These are phyloP conservation scores for Aspergillus thermomutatus DNA, from an alignment of 2,329 filamentous ascomycete genomes.

Conservation along the genomic window DNA sequence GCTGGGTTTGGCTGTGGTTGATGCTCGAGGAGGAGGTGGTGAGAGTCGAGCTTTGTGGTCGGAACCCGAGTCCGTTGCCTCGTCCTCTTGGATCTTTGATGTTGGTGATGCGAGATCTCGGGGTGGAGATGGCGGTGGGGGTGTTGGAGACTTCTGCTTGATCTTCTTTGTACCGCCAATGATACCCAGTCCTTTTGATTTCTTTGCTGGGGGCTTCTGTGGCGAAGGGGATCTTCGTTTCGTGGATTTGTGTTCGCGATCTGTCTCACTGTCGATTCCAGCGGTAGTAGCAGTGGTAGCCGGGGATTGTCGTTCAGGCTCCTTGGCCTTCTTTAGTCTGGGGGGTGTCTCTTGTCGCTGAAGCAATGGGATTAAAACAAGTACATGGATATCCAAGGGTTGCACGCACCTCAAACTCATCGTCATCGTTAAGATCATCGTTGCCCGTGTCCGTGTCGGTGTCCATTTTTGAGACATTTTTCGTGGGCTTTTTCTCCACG, in stretches of 20 bases:
- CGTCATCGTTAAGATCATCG: constrained; percentile 35
- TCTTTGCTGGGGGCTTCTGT: constrained; percentile 7
- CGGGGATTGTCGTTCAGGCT: background rate
- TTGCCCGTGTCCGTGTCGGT: constrained; percentile 22
- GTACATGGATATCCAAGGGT: background rate
- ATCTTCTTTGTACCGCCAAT: constrained; percentile 21
- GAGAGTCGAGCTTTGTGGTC: background rate
- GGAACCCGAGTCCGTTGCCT: background rate
- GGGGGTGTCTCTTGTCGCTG: constrained; percentile 38
- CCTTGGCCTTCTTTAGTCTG: constrained; percentile 18
- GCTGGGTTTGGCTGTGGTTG: background rate
- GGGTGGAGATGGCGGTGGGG: background rate
- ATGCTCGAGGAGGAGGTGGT: background rate
- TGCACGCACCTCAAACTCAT: constrained; percentile 37
- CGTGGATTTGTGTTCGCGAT: constrained; percentile 2
- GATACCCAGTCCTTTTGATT: constrained; percentile 15
- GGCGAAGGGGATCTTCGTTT: background rate
- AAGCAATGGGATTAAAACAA: constrained; percentile 6
- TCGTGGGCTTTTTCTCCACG: background rate
- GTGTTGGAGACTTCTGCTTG: background rate
- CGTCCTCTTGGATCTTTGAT: background rate
- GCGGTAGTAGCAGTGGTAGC: background rate
- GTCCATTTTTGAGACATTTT: constrained; percentile 11
- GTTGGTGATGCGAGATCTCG: background rate
- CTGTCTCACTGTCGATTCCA: constrained; percentile 10